phyloP scores from a whole-genome alignment of 345 rosid genomes.

The Draba incana region DNA sequence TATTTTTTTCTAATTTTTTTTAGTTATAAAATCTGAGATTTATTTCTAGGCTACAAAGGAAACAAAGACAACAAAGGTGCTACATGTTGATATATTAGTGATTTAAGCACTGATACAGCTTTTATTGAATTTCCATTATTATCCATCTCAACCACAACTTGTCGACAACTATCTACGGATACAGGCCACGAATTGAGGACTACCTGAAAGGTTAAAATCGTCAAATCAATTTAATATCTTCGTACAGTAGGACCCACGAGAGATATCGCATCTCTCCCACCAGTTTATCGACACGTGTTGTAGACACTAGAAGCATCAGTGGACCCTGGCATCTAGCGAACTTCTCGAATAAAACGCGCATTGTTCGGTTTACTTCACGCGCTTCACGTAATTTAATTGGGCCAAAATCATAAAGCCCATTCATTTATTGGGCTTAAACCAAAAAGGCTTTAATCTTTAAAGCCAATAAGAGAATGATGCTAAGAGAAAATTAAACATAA shows the following conservation, averaged over 20 bases:
- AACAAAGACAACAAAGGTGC: neutral
- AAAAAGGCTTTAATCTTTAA: neutral
- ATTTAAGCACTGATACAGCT: neutral
- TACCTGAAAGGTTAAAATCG: conserved; percentile 33
- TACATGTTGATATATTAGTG: conserved; percentile 22
- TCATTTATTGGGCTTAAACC: neutral
- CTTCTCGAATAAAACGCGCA: neutral
- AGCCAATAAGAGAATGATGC: too few species aligned
- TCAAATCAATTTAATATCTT: conserved; percentile 19
- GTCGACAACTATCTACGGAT: conserved; percentile 23
- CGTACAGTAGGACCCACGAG: conserved; percentile 31
- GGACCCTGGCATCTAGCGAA: conserved; percentile 25
- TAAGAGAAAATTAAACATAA: too few species aligned
- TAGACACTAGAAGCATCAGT: conserved; percentile 1
- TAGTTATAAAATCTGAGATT: conserved; percentile 9
- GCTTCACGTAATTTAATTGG: neutral
- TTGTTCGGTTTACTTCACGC: neutral
- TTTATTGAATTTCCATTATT: neutral
- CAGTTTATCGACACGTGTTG: conserved; percentile 30
- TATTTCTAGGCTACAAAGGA: conserved; percentile 33
- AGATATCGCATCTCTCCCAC: conserved; percentile 17
- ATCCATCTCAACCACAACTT: conserved; percentile 8
- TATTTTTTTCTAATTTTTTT: neutral
- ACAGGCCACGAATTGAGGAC: conserved; percentile 33
- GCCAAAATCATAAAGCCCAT: neutral